A percentile compares a stretch with the other conserved stretches of the same genome.
Conservation (phyloP, 192 early-diverging fungal genomes). For the Powellomyces hirtus region DNA sequence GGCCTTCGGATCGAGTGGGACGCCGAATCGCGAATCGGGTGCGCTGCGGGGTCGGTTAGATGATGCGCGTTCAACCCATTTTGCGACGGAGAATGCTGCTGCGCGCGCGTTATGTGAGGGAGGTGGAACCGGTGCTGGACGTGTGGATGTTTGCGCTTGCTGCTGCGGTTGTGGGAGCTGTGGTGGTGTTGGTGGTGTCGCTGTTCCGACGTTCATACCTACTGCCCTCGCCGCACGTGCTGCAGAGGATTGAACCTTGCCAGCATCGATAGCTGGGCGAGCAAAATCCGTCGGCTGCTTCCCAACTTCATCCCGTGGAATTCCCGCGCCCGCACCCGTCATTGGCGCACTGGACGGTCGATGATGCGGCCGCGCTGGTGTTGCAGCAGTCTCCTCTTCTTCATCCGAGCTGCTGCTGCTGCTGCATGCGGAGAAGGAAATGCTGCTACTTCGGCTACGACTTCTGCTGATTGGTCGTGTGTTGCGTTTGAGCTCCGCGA, state of each 20-base stretch:
- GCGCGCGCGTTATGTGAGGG: not conserved
- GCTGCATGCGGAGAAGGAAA: not conserved
- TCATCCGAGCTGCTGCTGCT: not conserved
- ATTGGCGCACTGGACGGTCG: slow-evolving; percentile 6
- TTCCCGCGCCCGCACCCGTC: slow-evolving; percentile 1
- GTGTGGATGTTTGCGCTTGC: not conserved
- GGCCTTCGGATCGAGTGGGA: not conserved
- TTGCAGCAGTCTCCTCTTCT: not conserved
- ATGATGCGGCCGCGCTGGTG: not conserved
- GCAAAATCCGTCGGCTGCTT: not conserved
- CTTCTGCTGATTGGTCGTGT: not conserved
- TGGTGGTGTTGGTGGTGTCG: not conserved
- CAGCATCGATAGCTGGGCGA: not conserved
- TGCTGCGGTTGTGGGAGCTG: not conserved
- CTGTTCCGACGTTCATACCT: not conserved
- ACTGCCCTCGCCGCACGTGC: slow-evolving; percentile 2
- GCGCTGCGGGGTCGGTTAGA: not conserved
- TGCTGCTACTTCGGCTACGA: not conserved
- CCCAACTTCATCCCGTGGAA: not conserved
- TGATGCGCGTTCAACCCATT: not conserved
- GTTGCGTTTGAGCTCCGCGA: not conserved
- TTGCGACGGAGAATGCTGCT: not conserved
- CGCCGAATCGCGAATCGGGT: not conserved
- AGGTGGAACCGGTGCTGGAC: not conserved
- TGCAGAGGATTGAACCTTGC: not conserved